Base-by-base conservation (phyloP, 2,329 filamentous ascomycete genomes). In the Mycosphaerelloides madeirae region DNA sequence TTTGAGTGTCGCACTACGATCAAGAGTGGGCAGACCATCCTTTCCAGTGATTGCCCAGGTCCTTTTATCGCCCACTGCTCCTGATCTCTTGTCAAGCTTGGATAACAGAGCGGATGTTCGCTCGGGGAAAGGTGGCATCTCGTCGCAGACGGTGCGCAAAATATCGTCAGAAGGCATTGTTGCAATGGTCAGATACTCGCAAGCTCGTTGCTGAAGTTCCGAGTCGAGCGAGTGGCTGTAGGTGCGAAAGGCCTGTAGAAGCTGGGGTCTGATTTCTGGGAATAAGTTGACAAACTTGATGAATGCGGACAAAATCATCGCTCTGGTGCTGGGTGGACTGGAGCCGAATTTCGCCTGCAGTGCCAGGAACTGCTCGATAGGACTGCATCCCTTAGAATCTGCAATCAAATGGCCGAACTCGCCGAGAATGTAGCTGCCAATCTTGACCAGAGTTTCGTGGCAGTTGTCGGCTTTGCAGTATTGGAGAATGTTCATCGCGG, bases 31-130 rank as follows among this genome's bases (percentile, higher is more conserved):
- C 29, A 55, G 13, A n/a, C 51, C 91, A 63, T 94, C 89, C 70
- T 95, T 96, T 48, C 89, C 91, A 50, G 91, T 91, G n/a, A 97
- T 87, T 19, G 96, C 84, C 93, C 93, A 98, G 1, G 93, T 97
- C 50, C 91, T 81, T 70, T 94, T 94, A 66, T 98, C 93, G 63
- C 87, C 95, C 12, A 88, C 93, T 9, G 55, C 50, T 49, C 85
- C 87, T 60, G 94, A 89, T 71, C 95, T 97, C 68, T 95, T 89
- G 68, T 98, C 91, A 38, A 98, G 76, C 46, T 93, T 80, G 31
- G 91, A 96, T 9, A 98, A 75, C 20, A 98, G 74, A 1, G 93
- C 91, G 4, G 93, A 97, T 46, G 95, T 84, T 48, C 94, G 78
- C 66, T 98, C 90, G 0, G 93, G 94, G 69, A 97, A 98, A 0